A percentile compares a stretch with the other conserved stretches of the same genome.
Conservation (phyloP, 345 rosid species). For the Gynandropsis gynandra region DNA sequence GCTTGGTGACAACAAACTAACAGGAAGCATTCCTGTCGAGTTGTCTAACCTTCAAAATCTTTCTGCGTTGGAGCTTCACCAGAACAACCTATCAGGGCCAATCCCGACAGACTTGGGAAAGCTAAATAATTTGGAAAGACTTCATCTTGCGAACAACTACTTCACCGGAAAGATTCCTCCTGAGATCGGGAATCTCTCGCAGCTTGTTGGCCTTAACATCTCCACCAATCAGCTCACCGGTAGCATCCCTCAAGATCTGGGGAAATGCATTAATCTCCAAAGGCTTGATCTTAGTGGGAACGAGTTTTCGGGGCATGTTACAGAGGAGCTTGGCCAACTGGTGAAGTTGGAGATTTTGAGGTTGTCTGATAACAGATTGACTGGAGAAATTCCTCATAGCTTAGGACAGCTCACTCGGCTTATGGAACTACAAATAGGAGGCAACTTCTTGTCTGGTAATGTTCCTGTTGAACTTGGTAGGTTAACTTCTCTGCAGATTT, state of each 20-base stretch:
- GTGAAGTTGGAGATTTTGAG: constrained; percentile 65
- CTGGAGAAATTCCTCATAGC: constrained; percentile 49
- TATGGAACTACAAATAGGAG: constrained; percentile 83
- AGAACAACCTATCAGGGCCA: constrained; percentile 57
- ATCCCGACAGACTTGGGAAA: constrained; percentile 51
- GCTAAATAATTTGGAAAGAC: constrained; percentile 57
- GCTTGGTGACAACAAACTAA: constrained; percentile 60
- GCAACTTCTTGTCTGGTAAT: constrained; percentile 53
- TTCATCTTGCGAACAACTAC: constrained; percentile 56
- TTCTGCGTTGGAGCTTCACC: constrained; percentile 64
- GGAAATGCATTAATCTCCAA: constrained; percentile 59
- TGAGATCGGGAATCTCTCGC: constrained; percentile 53
- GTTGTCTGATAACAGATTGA: constrained; percentile 61
- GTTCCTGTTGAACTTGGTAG: constrained; percentile 58
- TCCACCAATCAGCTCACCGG: constrained; percentile 70
- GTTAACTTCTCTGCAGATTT: constrained; percentile 67
- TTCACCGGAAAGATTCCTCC: constrained; percentile 49
- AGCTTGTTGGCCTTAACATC: constrained; percentile 63
- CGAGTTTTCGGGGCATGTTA: constrained; percentile 43
- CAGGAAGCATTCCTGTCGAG: constrained; percentile 60
- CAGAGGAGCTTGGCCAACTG: constrained; percentile 58
- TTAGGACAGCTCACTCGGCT: constrained; percentile 55
- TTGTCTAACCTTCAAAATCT: constrained; percentile 58
- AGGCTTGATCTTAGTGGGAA: constrained; percentile 85
- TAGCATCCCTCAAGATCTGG: constrained; percentile 51